Base-by-base conservation (phyloP, 768 basidiomycete species). In the Trametes coccinea region DNA sequence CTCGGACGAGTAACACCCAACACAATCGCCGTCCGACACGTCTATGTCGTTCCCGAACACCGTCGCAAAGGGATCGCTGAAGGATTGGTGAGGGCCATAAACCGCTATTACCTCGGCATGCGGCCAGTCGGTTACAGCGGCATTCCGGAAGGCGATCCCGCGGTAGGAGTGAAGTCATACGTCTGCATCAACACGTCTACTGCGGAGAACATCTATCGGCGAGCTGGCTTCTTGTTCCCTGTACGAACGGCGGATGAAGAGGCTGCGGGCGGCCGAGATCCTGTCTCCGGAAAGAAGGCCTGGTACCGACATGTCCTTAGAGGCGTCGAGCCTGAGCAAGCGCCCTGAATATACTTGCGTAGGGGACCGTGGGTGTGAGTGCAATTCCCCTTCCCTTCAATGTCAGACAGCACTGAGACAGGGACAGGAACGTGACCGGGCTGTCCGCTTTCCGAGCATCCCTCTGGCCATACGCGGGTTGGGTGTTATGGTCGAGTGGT, bases 61-160 rank as follows among this genome's bases (percentile, higher is more conserved):
- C 63, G 67, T 7, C 62, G 64, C 17, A 56, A 62, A 30, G 68
- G 66, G 11, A 58, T 67, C 27, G 67, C 66, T 3, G 66, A 63
- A 31, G 56, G 64, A 8, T 56, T 69, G 61, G 61, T 67, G 10
- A 33, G 61, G 0, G 60, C 66, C 1, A 22, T 69, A 13, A 60
- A 52, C 13, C 62, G 66, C 17, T 65, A 51, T 58, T 65, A 62
- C 59, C 64, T 67, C 2, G 70, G 68, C 6, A 55, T 66, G 16
- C 57, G 43, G 5, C 54, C 64, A 0, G 56, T 55, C 8, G 61
- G 46, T 29, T 60, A 54, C 30, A 59, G 53, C 9, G 56, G 51
- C 29, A n/a, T 55, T 14, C 34, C 56, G 22, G 56, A 44, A 2
- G 53, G 33, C 16, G 30, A 53, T 29, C 45, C 56, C 17, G 14